Evolutionary conservation across 2,329 filamentous ascomycete genomes (phyloP).

Genomic region (Elsinoe necatrix): DNA sequence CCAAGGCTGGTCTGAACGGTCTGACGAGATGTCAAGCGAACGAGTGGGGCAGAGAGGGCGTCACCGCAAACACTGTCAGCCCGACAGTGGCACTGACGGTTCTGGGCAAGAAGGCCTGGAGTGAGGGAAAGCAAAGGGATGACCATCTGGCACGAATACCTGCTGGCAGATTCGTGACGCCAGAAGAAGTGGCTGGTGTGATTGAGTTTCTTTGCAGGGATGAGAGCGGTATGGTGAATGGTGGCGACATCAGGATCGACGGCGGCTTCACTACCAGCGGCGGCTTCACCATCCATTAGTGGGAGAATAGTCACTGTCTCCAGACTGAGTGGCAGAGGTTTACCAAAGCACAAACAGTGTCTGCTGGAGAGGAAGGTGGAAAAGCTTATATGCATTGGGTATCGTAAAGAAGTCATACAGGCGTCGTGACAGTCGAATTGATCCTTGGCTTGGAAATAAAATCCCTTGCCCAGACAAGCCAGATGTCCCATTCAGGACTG

Average conservation of each 20-base stretch:
- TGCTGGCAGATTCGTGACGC: constrained; percentile 23
- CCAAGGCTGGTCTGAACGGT: constrained; percentile 39
- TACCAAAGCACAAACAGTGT: too few species aligned
- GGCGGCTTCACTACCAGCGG: constrained; percentile 23
- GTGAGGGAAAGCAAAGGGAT: constrained; percentile 22
- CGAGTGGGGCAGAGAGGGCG: constrained; percentile 40
- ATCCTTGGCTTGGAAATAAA: not conserved
- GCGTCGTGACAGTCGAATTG: not conserved
- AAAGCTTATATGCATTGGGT: constrained; percentile 1
- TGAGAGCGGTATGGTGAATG: constrained; percentile 30
- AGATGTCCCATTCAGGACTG: not conserved
- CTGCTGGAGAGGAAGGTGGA: not conserved
- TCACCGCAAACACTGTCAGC: constrained; percentile 40
- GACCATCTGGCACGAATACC: constrained; percentile 15
- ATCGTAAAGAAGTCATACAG: not conserved
- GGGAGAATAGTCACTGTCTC: too few species aligned
- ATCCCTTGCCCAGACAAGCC: constrained; percentile 10
- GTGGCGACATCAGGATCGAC: constrained; percentile 32
- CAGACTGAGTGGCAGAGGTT: too few species aligned
- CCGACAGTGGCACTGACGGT: constrained; percentile 42
- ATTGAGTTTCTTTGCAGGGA: constrained; percentile 42
- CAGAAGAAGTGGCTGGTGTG: constrained; percentile 58
- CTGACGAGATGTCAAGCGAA: constrained; percentile 40
- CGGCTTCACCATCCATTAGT: constrained; percentile 4
- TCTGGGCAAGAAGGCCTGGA: constrained; percentile 34